Evolutionary conservation across 257 asterid species (phyloP), one percentile per base, ranked within the genome.

Genomic region (Thymus mandschuricus): DNA sequence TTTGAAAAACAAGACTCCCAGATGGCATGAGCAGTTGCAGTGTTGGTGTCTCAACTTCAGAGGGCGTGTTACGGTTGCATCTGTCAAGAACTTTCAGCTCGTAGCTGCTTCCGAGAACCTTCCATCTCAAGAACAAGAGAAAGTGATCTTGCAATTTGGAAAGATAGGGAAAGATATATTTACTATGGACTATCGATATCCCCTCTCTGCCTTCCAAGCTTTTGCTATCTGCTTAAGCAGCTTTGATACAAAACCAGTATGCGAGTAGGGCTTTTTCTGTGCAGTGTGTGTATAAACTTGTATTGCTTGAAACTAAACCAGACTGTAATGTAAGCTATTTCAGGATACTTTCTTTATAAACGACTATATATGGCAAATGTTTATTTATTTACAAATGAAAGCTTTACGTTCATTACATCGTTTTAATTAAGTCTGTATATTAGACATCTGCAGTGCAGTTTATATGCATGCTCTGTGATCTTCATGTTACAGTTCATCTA

Each of bases 181-280:
- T 68, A 88, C 92, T 35, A 86, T 90, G 96, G 95, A 90, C 72
- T 90, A 81, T 68, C 75, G 81, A 64, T 86, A 86, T 34, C 95
- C 96, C 0, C 85, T 92, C 60, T 92, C 97, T 57, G 99, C 97
- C 3, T 94, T 94, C 78, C 99, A 94, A 76, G 97, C 99, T 60
- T 94, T 94, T 63, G 90, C 97, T 2, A 91, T 94, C 52, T 91
- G 97, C 85, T 85, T 94, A 89, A 94, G 97, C 87, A 91, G 99
- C 92, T 94, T 89, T 51, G 97, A 91, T 74, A 89, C 96, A 12
- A 94, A 94, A 75, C 97, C 99, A 2, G 95, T 90, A 41, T 94
- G 99, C 75, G 97, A 94, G 79, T 94, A 35, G 40, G 40, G 5
- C 40, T 2, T 3, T 35, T 35, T 0, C 21, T 21, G 21, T 21